Base-by-base conservation (phyloP, 768 basidiomycete genomes). In the Lactarius tabidus region DNA sequence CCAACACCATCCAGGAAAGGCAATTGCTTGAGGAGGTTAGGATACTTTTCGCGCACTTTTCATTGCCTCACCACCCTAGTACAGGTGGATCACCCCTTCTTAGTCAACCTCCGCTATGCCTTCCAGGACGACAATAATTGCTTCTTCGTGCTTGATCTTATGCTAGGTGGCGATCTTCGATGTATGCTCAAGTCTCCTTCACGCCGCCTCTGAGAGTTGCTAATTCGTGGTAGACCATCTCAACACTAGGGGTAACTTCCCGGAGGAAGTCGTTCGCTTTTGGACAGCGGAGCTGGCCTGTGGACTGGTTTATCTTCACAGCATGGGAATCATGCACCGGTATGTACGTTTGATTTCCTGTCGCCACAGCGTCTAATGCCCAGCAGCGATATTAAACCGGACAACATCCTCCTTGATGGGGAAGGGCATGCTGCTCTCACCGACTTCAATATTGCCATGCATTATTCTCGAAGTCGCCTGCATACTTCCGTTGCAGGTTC, bases 381-480 rank as follows among this genome's bases (percentile, higher is more conserved):
- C 31, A 48, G 39, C 66, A 96, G 95, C 29, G 96, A 98, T 77
- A 75, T 99, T 65, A 98, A 99, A 75, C 97, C 97, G 3, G 97
- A 98, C 75, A 98, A 99, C 75, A 89, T 99, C 70, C 84, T 99
- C 17, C 82, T 99, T 62, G 96, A 98, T 75, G 85, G 89, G n/a
- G 78, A 81, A 72, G 97, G 97, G 0, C 95, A 99, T 73, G 96
- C 93, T 1, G 96, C 98, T 73, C 80, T 99, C 71, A 98, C 97
- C 10, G 97, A 99, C 78, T 97, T 99, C 80, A 99, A 99, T 72
- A 95, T 99, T 69, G 97, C 96, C 28, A 96, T 98, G 9, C 96
- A 98, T 75, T 98, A 94, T 74, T 96, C 95, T 14, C 91, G 93
- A 65, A 83, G 89, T 59, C 84, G 95, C 39, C 72, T 90, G 66